These are phyloP conservation scores for Microcyclospora tardicrescens DNA, from an alignment of 2,329 filamentous ascomycete species.

Conservation along the genomic window DNA sequence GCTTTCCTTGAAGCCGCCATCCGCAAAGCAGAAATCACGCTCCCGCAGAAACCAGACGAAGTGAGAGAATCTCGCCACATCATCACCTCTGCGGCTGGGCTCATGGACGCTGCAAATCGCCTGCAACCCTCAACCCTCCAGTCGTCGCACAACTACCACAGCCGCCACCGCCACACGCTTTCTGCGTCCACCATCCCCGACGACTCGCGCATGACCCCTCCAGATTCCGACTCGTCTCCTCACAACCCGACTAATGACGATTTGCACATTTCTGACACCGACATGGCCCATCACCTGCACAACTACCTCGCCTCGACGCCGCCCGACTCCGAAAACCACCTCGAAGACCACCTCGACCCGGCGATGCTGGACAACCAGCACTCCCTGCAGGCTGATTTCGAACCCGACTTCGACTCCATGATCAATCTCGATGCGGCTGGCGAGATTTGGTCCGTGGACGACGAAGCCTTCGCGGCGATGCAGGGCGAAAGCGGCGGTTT, in stretches of 20 bases:
- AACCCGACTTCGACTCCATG: constrained; percentile 25
- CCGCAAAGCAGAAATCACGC: constrained; percentile 69
- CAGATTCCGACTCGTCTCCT: no score
- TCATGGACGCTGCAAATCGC: constrained; percentile 33
- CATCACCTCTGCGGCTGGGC: constrained; percentile 32
- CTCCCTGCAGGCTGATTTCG: constrained; percentile 11
- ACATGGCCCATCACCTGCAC: constrained; percentile 35
- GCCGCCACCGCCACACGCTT: no score
- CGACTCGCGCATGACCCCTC: not conserved
- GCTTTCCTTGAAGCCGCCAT: constrained; percentile 88
- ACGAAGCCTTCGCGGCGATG: constrained; percentile 21
- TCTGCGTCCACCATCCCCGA: constrained; percentile 20
- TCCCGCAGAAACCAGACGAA: constrained; percentile 32
- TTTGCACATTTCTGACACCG: constrained; percentile 27
- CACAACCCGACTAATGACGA: not conserved
- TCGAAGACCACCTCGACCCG: constrained; percentile 2
- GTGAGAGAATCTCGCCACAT: constrained; percentile 16
- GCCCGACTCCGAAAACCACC: constrained; percentile 26
- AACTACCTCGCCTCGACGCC: constrained; percentile 39
- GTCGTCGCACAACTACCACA: constrained; percentile 3
- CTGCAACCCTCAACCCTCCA: constrained; percentile 20
- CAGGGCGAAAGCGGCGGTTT: constrained; percentile 22
- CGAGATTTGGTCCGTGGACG: constrained; percentile 21
- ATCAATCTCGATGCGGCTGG: constrained; percentile 25
- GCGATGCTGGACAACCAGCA: constrained; percentile 5